phyloP scores from a whole-genome alignment of 305 asterid genomes.

The Galium porrigens region DNA sequence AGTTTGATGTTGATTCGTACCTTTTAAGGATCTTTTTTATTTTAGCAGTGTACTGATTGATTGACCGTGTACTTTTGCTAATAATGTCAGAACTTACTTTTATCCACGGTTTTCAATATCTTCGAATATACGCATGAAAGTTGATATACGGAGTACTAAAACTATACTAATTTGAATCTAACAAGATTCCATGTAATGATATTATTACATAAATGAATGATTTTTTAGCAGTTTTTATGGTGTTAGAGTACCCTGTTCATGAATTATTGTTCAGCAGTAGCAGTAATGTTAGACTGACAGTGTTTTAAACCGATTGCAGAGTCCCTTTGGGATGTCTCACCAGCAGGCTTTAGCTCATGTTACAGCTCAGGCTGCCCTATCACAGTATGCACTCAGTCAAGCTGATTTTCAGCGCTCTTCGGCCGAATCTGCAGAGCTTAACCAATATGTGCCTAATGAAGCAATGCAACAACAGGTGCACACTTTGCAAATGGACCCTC shows the following conservation, averaged over 20 bases:
- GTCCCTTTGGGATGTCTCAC: conserved; percentile 96
- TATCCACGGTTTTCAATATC: not conserved
- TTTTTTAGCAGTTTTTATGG: not conserved
- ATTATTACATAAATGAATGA: no score
- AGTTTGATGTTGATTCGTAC: not conserved
- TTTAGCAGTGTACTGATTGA: not conserved
- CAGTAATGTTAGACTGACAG: not conserved
- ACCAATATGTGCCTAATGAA: conserved; percentile 26
- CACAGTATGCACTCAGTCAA: conserved; percentile 47
- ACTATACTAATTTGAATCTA: not conserved
- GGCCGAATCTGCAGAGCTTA: conserved; percentile 22
- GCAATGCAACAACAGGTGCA: conserved; percentile 19
- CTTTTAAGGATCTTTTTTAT: not conserved
- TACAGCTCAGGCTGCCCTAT: conserved; percentile 79
- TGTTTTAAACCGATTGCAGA: conserved; percentile 30
- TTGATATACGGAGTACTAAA: not conserved
- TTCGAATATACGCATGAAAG: not conserved
- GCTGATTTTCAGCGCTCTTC: conserved; percentile 31
- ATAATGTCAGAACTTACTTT: not conserved
- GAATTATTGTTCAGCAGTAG: not conserved
- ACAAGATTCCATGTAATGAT: no score
- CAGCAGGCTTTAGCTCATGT: conserved; percentile 93
- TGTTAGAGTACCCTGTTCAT: not conserved
- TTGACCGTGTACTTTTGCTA: not conserved
- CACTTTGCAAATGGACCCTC: conserved; percentile 21